Evolutionary conservation across 2,329 filamentous ascomycete species (phyloP).

Genomic region (Pseudogymnoascus sp.): DNA sequence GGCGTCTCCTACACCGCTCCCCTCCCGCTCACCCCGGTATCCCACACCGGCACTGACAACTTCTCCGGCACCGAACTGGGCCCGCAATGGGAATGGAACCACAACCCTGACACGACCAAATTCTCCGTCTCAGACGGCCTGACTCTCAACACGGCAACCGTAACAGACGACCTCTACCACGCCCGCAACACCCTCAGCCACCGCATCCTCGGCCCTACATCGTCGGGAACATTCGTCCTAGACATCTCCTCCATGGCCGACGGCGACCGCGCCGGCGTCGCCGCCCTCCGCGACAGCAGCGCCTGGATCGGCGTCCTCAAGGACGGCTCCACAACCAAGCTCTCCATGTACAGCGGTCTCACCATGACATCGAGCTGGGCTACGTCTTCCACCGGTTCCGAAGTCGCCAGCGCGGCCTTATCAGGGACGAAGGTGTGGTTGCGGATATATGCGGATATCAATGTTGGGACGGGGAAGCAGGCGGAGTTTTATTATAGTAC

Average conservation of each 20-base stretch:
- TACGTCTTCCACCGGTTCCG: slow-evolving; percentile 27
- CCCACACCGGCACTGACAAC: slow-evolving; percentile 36
- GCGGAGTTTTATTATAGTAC: slow-evolving; percentile 37
- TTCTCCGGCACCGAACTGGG: slow-evolving; percentile 39
- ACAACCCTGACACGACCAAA: slow-evolving; percentile 47
- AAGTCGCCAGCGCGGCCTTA: slow-evolving; percentile 20
- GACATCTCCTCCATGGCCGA: slow-evolving; percentile 42
- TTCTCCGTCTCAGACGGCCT: slow-evolving; percentile 40
- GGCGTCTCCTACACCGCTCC: slow-evolving; percentile 38
- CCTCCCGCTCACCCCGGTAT: slow-evolving; percentile 24
- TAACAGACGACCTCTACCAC: slow-evolving; percentile 44
- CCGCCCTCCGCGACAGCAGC: slow-evolving; percentile 45
- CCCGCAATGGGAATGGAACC: slow-evolving; percentile 54
- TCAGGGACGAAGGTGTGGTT: slow-evolving; percentile 30
- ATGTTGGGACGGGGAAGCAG: slow-evolving; percentile 24
- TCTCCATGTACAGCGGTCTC: slow-evolving; percentile 27
- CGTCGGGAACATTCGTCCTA: slow-evolving; percentile 42
- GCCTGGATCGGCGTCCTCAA: slow-evolving; percentile 47
- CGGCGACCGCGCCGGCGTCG: slow-evolving; percentile 46
- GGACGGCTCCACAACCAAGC: slow-evolving; percentile 24
- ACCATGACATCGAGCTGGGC: slow-evolving; percentile 31
- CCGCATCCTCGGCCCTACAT: slow-evolving; percentile 39
- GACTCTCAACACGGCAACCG: slow-evolving; percentile 41
- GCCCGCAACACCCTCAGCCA: slow-evolving; percentile 44
- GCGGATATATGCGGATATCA: slow-evolving; percentile 33